Evolutionary conservation across 352 stramenopile genomes (phyloP).

Genomic region (Pythium monospermum): DNA sequence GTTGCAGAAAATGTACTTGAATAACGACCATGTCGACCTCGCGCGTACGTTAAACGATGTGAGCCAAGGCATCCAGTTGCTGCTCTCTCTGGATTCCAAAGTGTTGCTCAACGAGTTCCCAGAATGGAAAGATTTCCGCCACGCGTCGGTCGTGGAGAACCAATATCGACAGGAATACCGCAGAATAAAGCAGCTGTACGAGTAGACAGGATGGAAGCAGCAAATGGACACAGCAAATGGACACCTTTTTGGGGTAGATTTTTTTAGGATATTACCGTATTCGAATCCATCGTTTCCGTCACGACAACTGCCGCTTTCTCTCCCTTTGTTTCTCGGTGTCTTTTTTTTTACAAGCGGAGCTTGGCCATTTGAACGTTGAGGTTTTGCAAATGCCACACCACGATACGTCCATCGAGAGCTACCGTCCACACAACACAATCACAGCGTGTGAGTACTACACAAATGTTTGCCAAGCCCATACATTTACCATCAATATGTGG

Average conservation of each 20-base stretch:
- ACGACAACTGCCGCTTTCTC: neutral
- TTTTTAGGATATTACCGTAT: no score
- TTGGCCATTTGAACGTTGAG: slow-evolving; percentile 80
- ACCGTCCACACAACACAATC: neutral
- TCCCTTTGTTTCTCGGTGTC: neutral
- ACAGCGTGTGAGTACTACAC: no score
- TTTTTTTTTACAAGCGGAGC: slow-evolving; percentile 52
- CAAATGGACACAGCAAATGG: neutral
- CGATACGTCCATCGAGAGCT: slow-evolving; percentile 79
- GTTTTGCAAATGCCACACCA: slow-evolving; percentile 69
- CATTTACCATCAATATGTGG: neutral
- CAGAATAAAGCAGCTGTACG: slow-evolving; percentile 90
- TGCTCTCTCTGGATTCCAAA: slow-evolving; percentile 84
- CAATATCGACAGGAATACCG: slow-evolving; percentile 87
- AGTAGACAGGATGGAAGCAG: slow-evolving; percentile 35
- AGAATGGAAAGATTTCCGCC: slow-evolving; percentile 82
- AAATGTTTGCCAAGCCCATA: no score
- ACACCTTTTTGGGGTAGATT: neutral
- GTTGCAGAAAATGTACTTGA: slow-evolving; percentile 79
- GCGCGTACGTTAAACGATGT: slow-evolving; percentile 90
- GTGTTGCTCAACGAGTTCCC: slow-evolving; percentile 82
- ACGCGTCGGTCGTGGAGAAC: slow-evolving; percentile 88
- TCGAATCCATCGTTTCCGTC: neutral
- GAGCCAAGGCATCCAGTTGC: slow-evolving; percentile 86
- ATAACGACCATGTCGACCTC: slow-evolving; percentile 89